These are phyloP conservation scores for Aspergillus sojae DNA, from an alignment of 2,329 filamentous ascomycete species.

Conservation along the genomic window DNA sequence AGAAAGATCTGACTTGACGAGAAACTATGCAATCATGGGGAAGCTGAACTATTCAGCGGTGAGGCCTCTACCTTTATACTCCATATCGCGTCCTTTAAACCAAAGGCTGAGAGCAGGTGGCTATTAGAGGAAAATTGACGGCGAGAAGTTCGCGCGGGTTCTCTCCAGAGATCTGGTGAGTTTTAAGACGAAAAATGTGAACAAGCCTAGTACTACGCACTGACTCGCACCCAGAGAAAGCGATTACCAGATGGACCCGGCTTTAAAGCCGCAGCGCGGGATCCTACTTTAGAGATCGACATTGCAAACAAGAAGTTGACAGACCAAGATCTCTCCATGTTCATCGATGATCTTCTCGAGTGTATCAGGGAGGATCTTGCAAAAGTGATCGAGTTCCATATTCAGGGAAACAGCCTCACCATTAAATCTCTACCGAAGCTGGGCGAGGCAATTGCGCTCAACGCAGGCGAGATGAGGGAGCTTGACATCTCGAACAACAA, in stretches of 20 bases:
- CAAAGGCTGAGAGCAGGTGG: not conserved
- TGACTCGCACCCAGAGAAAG: slow-evolving; percentile 32
- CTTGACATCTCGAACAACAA: slow-evolving; percentile 52
- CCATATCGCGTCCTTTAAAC: not conserved
- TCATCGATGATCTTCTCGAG: slow-evolving; percentile 46
- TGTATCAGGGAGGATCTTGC: slow-evolving; percentile 40
- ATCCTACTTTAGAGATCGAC: slow-evolving; percentile 48
- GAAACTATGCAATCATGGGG: slow-evolving; percentile 32
- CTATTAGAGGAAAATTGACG: slow-evolving; percentile 47
- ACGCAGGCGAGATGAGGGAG: slow-evolving; percentile 48
- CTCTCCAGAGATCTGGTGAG: slow-evolving; percentile 49
- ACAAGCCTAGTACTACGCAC: too few species aligned
- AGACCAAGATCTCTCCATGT: slow-evolving; percentile 47
- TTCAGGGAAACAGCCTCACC: slow-evolving; percentile 50
- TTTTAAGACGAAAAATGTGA: not conserved
- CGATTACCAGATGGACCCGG: slow-evolving; percentile 33
- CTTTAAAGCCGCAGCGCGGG: slow-evolving; percentile 32
- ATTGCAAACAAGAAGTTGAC: slow-evolving; percentile 49
- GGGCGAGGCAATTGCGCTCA: slow-evolving; percentile 44
- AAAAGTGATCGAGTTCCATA: slow-evolving; percentile 50
- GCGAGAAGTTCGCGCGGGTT: slow-evolving; percentile 48
- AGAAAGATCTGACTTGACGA: not conserved
- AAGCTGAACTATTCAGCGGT: slow-evolving; percentile 46
- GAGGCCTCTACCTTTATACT: slow-evolving; percentile 15
- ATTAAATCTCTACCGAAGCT: slow-evolving; percentile 44